Evolutionary conservation across 2,329 filamentous ascomycete species (phyloP).

Genomic region (Alternaria postmessia): DNA sequence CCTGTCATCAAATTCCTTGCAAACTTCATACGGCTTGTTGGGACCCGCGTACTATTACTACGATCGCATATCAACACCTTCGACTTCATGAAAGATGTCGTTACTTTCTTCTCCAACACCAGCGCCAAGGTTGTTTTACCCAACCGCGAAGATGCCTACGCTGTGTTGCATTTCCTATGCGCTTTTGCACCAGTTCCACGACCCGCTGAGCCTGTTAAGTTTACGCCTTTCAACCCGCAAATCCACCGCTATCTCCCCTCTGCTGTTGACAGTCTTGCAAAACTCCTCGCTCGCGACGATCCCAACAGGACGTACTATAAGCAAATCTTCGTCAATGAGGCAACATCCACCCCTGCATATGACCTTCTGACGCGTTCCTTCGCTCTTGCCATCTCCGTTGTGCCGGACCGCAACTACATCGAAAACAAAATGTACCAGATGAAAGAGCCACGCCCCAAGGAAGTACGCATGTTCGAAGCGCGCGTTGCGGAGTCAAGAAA

Average conservation of each 20-base stretch:
- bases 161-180: constrained; percentile 86
- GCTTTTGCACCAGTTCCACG: constrained; percentile 84
- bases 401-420: constrained; percentile 72
- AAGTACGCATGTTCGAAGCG: constrained; percentile 54
- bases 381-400: constrained; percentile 81
- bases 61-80: constrained; percentile 83
- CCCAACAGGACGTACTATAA: constrained; percentile 89
- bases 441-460: constrained; percentile 56
- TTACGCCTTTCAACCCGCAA: constrained; percentile 80
- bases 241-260: constrained; percentile 88
- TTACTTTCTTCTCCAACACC: constrained; percentile 89
- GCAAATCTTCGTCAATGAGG: constrained; percentile 79
- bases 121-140: constrained; percentile 81
- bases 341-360: constrained; percentile 68
- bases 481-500: constrained; percentile 83
- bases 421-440: constrained; percentile 55
- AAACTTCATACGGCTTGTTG: constrained; percentile 82
- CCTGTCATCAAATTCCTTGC: constrained; percentile 84
- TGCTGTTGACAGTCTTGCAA: constrained; percentile 89
- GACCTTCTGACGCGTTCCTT: constrained; percentile 89
- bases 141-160: constrained; percentile 84
- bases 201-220: constrained; percentile 71
- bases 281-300: constrained; percentile 90
- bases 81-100: constrained; percentile 96
- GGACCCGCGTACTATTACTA: constrained; percentile 86